Conservation (phyloP, 805 yeast species). For the Kodamaea sagamina region DNA sequence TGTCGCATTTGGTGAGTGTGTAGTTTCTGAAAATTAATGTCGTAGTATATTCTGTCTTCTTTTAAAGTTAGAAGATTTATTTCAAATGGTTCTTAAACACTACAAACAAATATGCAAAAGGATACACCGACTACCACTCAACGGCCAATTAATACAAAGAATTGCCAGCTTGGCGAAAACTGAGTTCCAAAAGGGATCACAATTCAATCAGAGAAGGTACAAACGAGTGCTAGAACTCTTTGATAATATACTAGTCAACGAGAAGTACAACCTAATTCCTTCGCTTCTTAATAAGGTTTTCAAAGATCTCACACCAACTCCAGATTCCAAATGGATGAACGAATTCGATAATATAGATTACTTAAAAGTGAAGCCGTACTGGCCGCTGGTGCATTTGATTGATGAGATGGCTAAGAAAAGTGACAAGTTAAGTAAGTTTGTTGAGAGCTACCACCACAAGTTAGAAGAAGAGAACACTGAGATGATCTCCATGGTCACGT, state of each 20-base stretch:
- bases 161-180: conserved; percentile 2
- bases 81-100: not conserved
- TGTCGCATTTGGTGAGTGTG: no score
- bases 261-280: conserved; percentile 27
- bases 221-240: conserved; percentile 16
- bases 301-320: conserved; percentile 17
- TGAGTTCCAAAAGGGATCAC: conserved; percentile 13
- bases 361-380: conserved; percentile 23
- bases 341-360: conserved; percentile 24
- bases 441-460: conserved; percentile 18
- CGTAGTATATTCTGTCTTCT: not conserved
- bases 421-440: no score
- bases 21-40: conserved; percentile 2
- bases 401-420: conserved; percentile 25
- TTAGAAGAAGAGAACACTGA: conserved; percentile 17
- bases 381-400: conserved; percentile 41
- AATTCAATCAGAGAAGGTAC: conserved; percentile 17
- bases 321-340: conserved; percentile 21
- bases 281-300: conserved; percentile 31
- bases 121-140: conserved; percentile 35
- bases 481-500: conserved; percentile 17
- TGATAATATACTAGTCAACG: conserved; percentile 31
- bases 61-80: not conserved
- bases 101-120: conserved; percentile 29
- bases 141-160: conserved; percentile 12